Evolutionary conservation across 2,329 filamentous ascomycete genomes (phyloP).

Genomic region (Fusarium oligoseptatum): DNA sequence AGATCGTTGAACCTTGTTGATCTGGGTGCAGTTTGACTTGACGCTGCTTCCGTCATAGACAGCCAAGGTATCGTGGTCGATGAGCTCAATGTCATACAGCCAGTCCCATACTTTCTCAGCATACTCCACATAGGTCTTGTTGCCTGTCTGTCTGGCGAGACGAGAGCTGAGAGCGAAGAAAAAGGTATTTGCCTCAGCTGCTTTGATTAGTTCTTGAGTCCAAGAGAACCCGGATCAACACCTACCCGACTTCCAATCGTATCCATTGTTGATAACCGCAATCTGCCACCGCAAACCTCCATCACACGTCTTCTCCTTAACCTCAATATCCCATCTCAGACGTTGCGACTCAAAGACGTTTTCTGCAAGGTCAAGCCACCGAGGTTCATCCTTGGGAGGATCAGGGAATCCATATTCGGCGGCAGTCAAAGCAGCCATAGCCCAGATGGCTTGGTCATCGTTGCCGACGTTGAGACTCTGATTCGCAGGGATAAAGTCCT

Average conservation of each 20-base stretch:
- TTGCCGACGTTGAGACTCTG: conserved; percentile 71
- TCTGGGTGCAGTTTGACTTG: conserved; percentile 68
- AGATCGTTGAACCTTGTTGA: conserved; percentile 73
- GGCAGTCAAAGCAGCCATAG: conserved; percentile 74
- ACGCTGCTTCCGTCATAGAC: conserved; percentile 74
- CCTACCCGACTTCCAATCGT: conserved; percentile 77
- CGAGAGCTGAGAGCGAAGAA: conserved; percentile 77
- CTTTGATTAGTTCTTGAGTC: neutral
- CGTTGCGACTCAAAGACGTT: conserved; percentile 59
- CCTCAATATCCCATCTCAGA: conserved; percentile 68
- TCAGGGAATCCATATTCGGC: conserved; percentile 74
- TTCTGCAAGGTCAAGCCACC: conserved; percentile 75
- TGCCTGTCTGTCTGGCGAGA: conserved; percentile 77
- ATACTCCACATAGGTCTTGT: conserved; percentile 73
- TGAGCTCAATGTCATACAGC: conserved; percentile 65
- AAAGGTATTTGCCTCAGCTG: conserved; percentile 69
- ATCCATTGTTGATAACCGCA: conserved; percentile 78
- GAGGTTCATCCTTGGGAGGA: conserved; percentile 63
- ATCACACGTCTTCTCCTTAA: conserved; percentile 71
- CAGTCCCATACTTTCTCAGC: conserved; percentile 74
- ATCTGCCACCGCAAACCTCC: conserved; percentile 82
- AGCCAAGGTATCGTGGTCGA: conserved; percentile 70
- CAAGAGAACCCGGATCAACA: neutral
- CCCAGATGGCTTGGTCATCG: conserved; percentile 80
- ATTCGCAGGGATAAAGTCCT: conserved; percentile 72